Evolutionary conservation across 1,284 basidiomycete genomes (phyloP), one percentile per base, ranked within the genome.

Genomic region (Cryptococcus depauperatus): DNA sequence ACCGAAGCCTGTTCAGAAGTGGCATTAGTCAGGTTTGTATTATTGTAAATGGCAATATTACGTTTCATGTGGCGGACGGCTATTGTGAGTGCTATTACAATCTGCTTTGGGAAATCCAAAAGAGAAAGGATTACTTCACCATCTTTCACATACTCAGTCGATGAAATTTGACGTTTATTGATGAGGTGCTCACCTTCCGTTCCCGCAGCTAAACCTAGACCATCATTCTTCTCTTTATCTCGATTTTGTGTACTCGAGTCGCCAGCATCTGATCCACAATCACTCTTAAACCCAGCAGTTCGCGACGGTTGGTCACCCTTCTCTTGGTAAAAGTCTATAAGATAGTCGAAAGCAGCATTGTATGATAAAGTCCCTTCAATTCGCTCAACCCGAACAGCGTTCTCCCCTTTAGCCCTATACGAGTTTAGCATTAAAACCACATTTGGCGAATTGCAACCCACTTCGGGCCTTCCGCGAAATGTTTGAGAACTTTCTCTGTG

Each of bases 401-500:
- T 73, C 44, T 27, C 50, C 11, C 56, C 33, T 28, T 44, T 54
- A 8, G 42, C 50, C 65, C 72, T 49, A 14, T 39, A 73, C 14
- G 10, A 3, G 11, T 16, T 18, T 61, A 6, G 74, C 68, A 35
- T 72, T 4, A 28, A 19, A 22, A 52, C 16, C 18, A 23, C 37
- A 8, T 27, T 28, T n/a, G 29, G 21, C 32, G 46, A 33, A 10
- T 13, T 21, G 6, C 19, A 10, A 43, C 58, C 28, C 28, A 62
- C 56, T 52, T 54, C 9, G 63, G 51, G 13, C 46, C 44, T 76
- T 77, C 77, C 1, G 78, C 73, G 54, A 86, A 81, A 59, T 88
- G 77, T 0, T 72, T 70, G 27, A 96, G 68, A 68, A 95, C 80
- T 59, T 85, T 88, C 56, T 81, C 79, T 0, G 87, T 92, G 11